Evolutionary conservation across 768 basidiomycete species (phyloP), one percentile per base, ranked within the genome.

Genomic region (Leccinum subgranulosum): DNA sequence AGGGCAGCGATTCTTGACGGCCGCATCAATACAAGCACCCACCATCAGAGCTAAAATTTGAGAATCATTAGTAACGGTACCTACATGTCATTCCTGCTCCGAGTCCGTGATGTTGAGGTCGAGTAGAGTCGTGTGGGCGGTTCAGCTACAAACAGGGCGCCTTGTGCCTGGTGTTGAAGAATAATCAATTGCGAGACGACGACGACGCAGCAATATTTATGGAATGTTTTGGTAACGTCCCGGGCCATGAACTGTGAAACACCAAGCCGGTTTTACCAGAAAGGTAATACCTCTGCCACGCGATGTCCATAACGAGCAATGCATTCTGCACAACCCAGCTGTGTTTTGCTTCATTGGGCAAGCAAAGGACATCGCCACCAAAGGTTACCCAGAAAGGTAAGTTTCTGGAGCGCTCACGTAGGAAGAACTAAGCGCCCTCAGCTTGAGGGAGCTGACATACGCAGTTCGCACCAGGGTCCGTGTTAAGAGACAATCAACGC

Each of bases 361-460:
- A 48, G 39, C 10, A 17, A 23, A 34, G 19, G 4, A 61, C 66
- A 66, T 54, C 45, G 65, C 71, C 65, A 63, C 60, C 19, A 0
- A 50, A 43, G 64, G 41, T 70, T 73, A 49, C 70, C 61, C 27
- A 63, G 41, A 46, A 6, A 48, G 70, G 70, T 46, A 72, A 52
- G 34, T 61, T 60, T 53, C 29, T 4, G 1, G 21, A 25, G 36
- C 51, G 23, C 55, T 39, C 55, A 62, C 49, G 27, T 49, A 14
- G 17, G 4, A 23, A 36, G 6, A 4, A 41, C 1, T 11, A 55
- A 49, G 54, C 55, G 50, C 46, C 34, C 23, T 47, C 60, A 53
- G 61, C 63, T 21, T 52, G 60, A 61, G 59, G 49, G 60, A 48
- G 67, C 69, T 73, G 67, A 71, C 72, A 57, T 57, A 71, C 28